These are phyloP conservation scores for Syzygium malaccense DNA, from an alignment of 441 rosid genomes.

Conservation along the genomic window DNA sequence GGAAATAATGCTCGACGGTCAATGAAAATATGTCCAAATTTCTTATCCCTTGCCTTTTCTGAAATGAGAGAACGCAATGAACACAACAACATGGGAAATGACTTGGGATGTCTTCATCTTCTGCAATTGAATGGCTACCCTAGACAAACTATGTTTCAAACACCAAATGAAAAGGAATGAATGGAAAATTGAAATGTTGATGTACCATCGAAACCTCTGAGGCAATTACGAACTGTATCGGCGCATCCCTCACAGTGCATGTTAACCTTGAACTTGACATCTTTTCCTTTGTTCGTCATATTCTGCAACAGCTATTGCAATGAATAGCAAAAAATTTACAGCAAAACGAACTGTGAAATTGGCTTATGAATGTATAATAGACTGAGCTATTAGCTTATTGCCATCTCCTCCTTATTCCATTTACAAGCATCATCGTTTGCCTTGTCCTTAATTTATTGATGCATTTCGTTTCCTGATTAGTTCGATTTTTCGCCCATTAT, in stretches of 20 bases:
- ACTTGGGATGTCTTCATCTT: background rate
- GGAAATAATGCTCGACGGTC: background rate
- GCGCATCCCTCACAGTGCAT: conserved; percentile 95
- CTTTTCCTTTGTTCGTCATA: background rate
- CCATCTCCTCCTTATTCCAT: background rate
- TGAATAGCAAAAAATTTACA: background rate
- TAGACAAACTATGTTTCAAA: background rate
- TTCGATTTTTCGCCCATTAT: background rate
- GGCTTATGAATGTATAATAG: background rate
- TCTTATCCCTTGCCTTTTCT: background rate
- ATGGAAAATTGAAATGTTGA: too few species aligned
- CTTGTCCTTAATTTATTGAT: background rate
- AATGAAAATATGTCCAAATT: background rate
- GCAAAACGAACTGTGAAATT: background rate
- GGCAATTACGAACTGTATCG: conserved; percentile 59
- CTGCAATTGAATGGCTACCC: background rate
- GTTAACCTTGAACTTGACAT: conserved; percentile 39
- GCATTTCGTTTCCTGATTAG: background rate
- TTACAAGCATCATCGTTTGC: background rate
- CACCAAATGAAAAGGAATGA: background rate
- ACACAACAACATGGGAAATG: background rate
- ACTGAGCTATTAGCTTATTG: background rate
- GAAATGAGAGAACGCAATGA: background rate
- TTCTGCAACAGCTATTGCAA: background rate
- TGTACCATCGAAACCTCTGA: conserved; percentile 64